These are phyloP conservation scores for Tetrahymena malaccensis DNA, from an alignment of 73 alveolate genomes.

Conservation along the genomic window DNA sequence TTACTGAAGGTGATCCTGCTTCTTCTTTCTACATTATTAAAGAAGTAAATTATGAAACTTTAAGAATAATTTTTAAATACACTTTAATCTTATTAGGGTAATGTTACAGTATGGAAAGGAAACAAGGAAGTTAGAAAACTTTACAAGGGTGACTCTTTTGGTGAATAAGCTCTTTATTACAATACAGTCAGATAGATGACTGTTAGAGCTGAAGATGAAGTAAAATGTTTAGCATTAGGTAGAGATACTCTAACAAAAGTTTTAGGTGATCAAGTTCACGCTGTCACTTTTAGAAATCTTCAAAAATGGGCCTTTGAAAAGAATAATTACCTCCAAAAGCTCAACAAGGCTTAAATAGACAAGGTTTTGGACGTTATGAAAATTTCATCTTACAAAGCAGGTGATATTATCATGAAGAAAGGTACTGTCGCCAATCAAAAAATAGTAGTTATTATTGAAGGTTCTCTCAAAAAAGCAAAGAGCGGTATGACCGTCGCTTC, in stretches of 20 bases:
- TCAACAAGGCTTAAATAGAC: constrained; percentile 20
- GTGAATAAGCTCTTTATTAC: constrained; percentile 46
- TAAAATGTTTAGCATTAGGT: constrained; percentile 36
- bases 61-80: neutral
- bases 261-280: constrained; percentile 44
- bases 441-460: constrained; percentile 34
- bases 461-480: constrained; percentile 20
- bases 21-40: constrained; percentile 37
- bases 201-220: constrained; percentile 30
- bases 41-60: neutral
- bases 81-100: neutral
- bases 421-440: constrained; percentile 32
- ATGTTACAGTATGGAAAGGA: constrained; percentile 14
- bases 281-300: constrained; percentile 30
- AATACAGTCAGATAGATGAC: constrained; percentile 37
- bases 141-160: constrained; percentile 27
- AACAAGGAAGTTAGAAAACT: constrained; percentile 11
- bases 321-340: constrained; percentile 6
- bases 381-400: constrained; percentile 31
- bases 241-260: constrained; percentile 42
- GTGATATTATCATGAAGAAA: constrained; percentile 30
- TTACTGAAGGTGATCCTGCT: constrained; percentile 33
- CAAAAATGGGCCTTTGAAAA: constrained; percentile 38
- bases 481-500: constrained; percentile 30
- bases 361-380: constrained; percentile 36